A percentile compares a stretch with the other conserved stretches of the same genome.
Conservation (phyloP, 805 yeast genomes). For the Gaillardinia entomophila region DNA sequence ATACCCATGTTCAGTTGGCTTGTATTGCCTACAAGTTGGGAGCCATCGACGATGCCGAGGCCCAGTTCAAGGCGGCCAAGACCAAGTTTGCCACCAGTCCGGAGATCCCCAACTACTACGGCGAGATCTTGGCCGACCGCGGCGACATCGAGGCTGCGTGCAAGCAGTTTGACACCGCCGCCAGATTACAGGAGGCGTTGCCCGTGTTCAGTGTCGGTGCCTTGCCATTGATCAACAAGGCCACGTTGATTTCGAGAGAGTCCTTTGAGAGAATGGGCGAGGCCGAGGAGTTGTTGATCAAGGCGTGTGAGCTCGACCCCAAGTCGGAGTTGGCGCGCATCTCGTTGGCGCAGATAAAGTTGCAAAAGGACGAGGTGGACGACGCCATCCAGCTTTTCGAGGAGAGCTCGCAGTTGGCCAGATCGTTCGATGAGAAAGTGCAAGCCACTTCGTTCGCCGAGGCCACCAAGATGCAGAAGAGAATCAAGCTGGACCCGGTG, state of each 20-base stretch:
- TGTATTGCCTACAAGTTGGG: constrained; percentile 84
- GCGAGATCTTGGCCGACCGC: constrained; percentile 84
- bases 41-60: constrained; percentile 52
- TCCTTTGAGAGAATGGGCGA: constrained; percentile 42
- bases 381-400: constrained; percentile 81
- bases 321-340: constrained; percentile 84
- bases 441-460: constrained; percentile 90
- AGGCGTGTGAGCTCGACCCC: constrained; percentile 81
- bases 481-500: constrained; percentile 64
- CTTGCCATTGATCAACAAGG: constrained; percentile 84
- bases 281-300: constrained; percentile 60
- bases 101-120: constrained; percentile 91
- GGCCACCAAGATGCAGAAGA: constrained; percentile 85
- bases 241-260: constrained; percentile 61
- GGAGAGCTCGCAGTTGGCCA: constrained; percentile 74
- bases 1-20: constrained; percentile 87
- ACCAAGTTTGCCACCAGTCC: constrained; percentile 78
- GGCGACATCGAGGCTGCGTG: constrained; percentile 68
- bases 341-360: constrained; percentile 84
- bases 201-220: constrained; percentile 77
- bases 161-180: constrained; percentile 81
- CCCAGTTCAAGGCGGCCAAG: constrained; percentile 63
- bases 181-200: constrained; percentile 69
- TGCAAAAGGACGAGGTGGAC: constrained; percentile 76
- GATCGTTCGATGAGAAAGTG: constrained; percentile 79